Percentiles rank a stretch among this genome's conserved stretches.
Evolutionary conservation across 129 eudicot genomes (phyloP).

Genomic region (Gnaphalium uliginosum): DNA sequence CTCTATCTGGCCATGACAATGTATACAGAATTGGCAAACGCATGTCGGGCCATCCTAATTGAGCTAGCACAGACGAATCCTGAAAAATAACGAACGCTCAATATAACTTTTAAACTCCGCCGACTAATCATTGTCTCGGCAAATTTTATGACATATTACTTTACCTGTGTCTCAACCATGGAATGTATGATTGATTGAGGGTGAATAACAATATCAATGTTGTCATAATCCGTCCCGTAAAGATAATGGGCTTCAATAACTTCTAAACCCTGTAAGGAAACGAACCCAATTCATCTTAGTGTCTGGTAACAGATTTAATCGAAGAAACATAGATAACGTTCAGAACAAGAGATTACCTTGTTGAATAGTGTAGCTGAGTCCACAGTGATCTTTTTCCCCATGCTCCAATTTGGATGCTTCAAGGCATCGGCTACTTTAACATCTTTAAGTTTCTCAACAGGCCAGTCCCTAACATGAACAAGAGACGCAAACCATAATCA

Average conservation of each 20-base stretch:
- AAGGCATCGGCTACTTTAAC: constrained; percentile 98
- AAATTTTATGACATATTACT: neutral
- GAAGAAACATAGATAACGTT: neutral
- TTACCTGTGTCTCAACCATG: constrained; percentile 96
- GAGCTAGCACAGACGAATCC: constrained; percentile 96
- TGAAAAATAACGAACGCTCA: constrained; percentile 27
- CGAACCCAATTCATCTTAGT: constrained; percentile 11
- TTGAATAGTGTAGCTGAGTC: constrained; percentile 98
- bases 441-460: constrained; percentile 89
- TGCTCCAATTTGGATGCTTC: constrained; percentile 99
- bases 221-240: constrained; percentile 85
- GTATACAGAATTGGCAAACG: constrained; percentile 96
- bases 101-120: neutral
- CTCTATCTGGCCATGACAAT: constrained; percentile 92
- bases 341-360: constrained; percentile 48
- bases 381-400: constrained; percentile 97
- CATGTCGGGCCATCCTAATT: constrained; percentile 99
- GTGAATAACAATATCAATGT: constrained; percentile 93
- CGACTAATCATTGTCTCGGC: neutral
- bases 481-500: constrained; percentile 2
- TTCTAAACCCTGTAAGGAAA: constrained; percentile 76
- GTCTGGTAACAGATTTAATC: constrained; percentile 2
- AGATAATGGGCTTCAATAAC: constrained; percentile 99
- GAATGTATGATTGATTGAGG: constrained; percentile 99
- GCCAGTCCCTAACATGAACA: constrained; percentile 77